Base-by-base conservation (phyloP, 768 basidiomycete species). In the Stropharia rugosoannulata region DNA sequence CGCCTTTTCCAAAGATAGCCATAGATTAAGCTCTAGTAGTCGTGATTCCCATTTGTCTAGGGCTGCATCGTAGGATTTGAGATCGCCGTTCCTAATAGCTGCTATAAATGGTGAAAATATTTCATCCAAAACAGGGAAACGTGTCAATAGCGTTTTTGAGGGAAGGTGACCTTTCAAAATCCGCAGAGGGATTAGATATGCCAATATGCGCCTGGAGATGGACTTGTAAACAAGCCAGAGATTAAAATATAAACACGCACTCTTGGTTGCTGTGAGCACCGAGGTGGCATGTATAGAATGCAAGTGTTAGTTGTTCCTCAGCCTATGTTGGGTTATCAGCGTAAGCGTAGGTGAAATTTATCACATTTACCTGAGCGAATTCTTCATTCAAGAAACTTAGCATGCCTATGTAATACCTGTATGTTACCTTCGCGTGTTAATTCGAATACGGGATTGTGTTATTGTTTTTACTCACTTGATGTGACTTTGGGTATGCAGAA, bases 341-440 rank as follows among this genome's bases (percentile, higher is more conserved):
- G 29, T 12, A 57, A 19, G 15, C 53, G 19, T 16, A 7, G 8
- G 9, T 15, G 27, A 55, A 44, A 54, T 41, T n/a, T 39, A 27
- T 11, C 50, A n/a, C 37, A 59, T 68, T 32, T 46, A 88, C 93
- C 75, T 93, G 93, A 38, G 75, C 78, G 65, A 93, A 95, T 47
- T 96, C 90, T 68, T 98, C 97, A 64, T 92, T 92, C 58, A 98
- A 71, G 73, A 98, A 98, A 66, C 85, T 88, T 58, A 98, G 79
- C 86, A 98, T 92, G 59, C 96, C 97, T 46, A 97, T 73, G 67
- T 98, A 98, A 76, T 96, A 99, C 58, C 86, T 80, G 73, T 90
- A 97, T 19, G 95, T 95, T 49, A 97, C 93, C 90, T 94, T 74
- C 59, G 50, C 6, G 27, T 57, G 57, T 60, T 56, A 55, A 46